phyloP scores from a whole-genome alignment of 306 rosid genomes.

The Casuarina equisetifolia region DNA sequence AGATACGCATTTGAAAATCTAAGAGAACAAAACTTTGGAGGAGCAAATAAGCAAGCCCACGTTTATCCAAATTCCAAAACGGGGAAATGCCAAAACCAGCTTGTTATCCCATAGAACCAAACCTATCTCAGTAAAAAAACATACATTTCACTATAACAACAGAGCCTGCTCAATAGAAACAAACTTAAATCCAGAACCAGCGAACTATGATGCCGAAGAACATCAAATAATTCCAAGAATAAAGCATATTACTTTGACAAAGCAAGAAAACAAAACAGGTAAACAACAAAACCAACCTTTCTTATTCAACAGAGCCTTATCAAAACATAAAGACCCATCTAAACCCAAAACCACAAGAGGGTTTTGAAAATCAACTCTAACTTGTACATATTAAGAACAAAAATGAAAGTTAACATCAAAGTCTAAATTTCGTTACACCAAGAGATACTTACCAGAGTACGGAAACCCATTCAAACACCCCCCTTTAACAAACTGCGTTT shows the following conservation, averaged over 20 bases:
- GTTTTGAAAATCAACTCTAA: background rate
- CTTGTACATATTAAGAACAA: background rate
- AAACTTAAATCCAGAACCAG: background rate
- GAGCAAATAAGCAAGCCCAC: no score
- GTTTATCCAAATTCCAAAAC: background rate
- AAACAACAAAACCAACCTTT: background rate
- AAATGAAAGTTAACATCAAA: background rate
- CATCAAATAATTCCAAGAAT: background rate
- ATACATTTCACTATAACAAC: background rate
- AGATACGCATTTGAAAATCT: no score
- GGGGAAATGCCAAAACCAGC: background rate
- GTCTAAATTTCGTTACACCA: constrained; percentile 1
- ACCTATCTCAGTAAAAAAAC: background rate
- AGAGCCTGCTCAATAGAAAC: background rate
- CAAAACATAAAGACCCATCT: background rate
- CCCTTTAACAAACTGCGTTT: background rate
- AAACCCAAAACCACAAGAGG: background rate
- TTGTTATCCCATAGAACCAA: background rate
- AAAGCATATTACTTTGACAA: background rate
- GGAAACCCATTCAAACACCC: background rate
- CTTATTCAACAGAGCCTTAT: background rate
- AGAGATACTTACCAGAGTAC: background rate
- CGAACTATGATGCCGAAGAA: background rate
- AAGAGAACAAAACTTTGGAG: no score
- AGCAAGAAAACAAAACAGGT: background rate